Conservation (phyloP, 2,329 filamentous ascomycete genomes). For the Fusarium scirpi region DNA sequence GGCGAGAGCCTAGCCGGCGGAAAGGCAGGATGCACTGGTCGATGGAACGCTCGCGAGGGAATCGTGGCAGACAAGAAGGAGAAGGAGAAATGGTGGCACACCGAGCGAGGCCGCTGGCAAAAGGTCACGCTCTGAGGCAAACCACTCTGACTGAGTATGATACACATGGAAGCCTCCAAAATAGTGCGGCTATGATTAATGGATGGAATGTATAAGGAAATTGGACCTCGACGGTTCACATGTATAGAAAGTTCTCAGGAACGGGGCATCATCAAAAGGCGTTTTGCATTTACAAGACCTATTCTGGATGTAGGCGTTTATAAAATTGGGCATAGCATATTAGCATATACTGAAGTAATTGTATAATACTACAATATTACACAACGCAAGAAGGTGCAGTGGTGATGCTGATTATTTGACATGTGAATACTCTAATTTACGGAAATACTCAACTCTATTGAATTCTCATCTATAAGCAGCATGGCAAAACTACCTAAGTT, state of each 20-base stretch:
- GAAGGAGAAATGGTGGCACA: slow-evolving; percentile 64
- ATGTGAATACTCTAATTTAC: not conserved
- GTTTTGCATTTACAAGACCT: slow-evolving; percentile 12
- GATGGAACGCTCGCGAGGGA: slow-evolving; percentile 59
- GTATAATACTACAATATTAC: slow-evolving; percentile 1
- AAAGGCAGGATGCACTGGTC: slow-evolving; percentile 59
- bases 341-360: slow-evolving; percentile 4
- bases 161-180: not conserved
- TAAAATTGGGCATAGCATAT: slow-evolving; percentile 10
- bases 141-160: not conserved
- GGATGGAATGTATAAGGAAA: slow-evolving; percentile 20
- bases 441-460: not conserved
- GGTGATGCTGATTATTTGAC: not conserved
- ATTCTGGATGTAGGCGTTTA: not conserved
- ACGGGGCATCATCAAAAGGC: slow-evolving; percentile 11
- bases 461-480: not conserved
- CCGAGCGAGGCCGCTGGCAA: slow-evolving; percentile 61
- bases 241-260: slow-evolving; percentile 2
- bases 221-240: not conserved
- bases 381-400: not conserved
- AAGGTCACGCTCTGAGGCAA: slow-evolving; percentile 40
- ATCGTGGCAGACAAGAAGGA: slow-evolving; percentile 59
- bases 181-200: slow-evolving; percentile 32
- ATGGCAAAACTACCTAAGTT: not conserved
- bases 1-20: slow-evolving; percentile 58